Percentiles rank a stretch among this genome's conserved stretches.
These are phyloP conservation scores for Centrapalus pauciflorus DNA, from an alignment of 129 eudicot genomes.

Conservation along the genomic window DNA sequence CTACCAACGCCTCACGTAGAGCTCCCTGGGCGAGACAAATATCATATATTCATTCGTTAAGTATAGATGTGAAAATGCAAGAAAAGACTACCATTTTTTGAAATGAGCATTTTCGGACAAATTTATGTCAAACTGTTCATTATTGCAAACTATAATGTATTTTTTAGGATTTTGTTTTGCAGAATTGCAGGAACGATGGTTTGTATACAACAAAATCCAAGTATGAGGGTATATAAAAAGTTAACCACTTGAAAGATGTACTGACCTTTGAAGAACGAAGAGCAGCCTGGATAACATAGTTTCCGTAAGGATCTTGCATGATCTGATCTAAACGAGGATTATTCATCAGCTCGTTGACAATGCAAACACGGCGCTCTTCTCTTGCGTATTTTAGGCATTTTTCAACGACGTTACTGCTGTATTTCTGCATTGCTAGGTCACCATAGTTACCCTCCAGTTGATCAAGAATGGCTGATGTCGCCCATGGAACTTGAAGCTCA, in stretches of 20 bases:
- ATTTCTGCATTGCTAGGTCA: conserved; percentile 54
- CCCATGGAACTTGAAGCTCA: conserved; percentile 50
- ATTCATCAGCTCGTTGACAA: conserved; percentile 40
- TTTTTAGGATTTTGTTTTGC: background rate
- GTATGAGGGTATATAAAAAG: background rate
- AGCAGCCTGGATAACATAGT: conserved; percentile 57
- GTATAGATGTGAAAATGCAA: background rate
- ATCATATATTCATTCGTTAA: background rate
- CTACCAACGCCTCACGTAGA: conserved; percentile 44
- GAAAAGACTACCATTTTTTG: background rate
- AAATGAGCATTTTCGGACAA: background rate
- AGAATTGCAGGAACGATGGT: background rate
- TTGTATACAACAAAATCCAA: background rate
- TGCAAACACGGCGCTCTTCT: conserved; percentile 39
- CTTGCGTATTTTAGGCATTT: conserved; percentile 50
- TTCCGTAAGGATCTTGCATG: conserved; percentile 62
- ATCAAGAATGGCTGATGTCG: conserved; percentile 42
- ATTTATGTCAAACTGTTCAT: background rate
- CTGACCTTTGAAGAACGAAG: conserved; percentile 49
- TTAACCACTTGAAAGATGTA: background rate
- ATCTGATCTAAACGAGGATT: conserved; percentile 49
- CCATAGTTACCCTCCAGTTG: conserved; percentile 50
- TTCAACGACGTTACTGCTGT: conserved; percentile 58
- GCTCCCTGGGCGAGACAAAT: conserved; percentile 38
- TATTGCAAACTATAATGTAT: background rate